Conservation (phyloP, 2,329 filamentous ascomycete genomes). For the Neophaeococcomyces mojaviensis region DNA sequence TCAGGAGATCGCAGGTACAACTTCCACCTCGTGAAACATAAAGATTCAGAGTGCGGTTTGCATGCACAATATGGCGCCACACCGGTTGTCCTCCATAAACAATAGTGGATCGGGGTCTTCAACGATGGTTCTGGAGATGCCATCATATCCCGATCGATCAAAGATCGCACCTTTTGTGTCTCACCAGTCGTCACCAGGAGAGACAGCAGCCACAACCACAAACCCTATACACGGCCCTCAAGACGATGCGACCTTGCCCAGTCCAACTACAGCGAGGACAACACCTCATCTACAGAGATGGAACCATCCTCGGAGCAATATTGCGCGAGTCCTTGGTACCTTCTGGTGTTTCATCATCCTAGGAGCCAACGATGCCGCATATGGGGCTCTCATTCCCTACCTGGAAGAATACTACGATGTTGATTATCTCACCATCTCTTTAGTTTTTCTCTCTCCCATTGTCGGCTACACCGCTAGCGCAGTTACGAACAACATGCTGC, state of each 20-base stretch:
- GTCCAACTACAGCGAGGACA: slow-evolving; percentile 34
- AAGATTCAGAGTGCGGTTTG: no score
- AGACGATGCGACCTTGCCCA: slow-evolving; percentile 28
- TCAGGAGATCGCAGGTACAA: no score
- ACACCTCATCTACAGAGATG: slow-evolving; percentile 46
- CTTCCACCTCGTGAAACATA: no score
- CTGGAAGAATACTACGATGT: slow-evolving; percentile 38
- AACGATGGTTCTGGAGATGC: slow-evolving; percentile 13
- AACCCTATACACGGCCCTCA: background rate
- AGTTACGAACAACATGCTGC: slow-evolving; percentile 37
- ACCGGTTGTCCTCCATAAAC: background rate
- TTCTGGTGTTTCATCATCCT: slow-evolving; percentile 52
- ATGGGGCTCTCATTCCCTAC: slow-evolving; percentile 38
- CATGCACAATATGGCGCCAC: slow-evolving; percentile 1
- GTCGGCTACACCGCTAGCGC: slow-evolving; percentile 42
- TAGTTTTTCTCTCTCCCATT: slow-evolving; percentile 44
- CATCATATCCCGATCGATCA: slow-evolving; percentile 2
- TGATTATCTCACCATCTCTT: slow-evolving; percentile 39
- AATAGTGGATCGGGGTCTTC: slow-evolving; percentile 8
- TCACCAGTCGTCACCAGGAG: background rate
- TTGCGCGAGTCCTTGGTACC: slow-evolving; percentile 36
- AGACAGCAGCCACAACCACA: background rate
- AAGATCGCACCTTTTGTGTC: background rate
- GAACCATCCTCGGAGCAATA: slow-evolving; percentile 54
- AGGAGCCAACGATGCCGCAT: slow-evolving; percentile 47